Base-by-base conservation (phyloP, 371 early-diverging fungal genomes). In the Paraphysoderma sedebokerense region DNA sequence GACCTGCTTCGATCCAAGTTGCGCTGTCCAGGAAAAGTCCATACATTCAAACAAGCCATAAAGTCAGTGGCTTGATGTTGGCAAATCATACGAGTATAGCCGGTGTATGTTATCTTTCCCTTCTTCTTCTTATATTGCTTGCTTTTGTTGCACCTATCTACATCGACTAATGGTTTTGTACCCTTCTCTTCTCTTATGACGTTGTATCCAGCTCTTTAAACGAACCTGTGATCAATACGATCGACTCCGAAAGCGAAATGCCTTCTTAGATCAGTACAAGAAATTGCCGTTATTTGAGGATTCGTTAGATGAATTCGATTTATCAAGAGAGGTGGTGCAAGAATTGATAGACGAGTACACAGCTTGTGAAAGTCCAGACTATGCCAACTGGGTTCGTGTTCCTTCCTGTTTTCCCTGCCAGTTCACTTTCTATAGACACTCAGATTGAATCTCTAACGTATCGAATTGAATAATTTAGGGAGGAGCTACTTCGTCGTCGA, bases 1-100 rank as follows among this genome's bases (percentile, higher is more conserved):
- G 97, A n/a, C 98, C 98, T 11, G 92, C 98, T 3, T 87, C 84
- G 53, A 95, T 98, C 52, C 98, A 98, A 61, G 92, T 97, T 3
- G 96, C 95, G 4, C 56, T 96, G 31, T 85, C 92, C 1, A 77
- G 78, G 38, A 87, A 88, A 59, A 85, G 86, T 30, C 96, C 96
- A 1, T 93, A 92, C 58, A 73, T 88, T 4, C 85, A 79, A 35
- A 84, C 89, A 1, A 75, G 79, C 23, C 95, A 92, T 61, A 79
- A 88, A 12, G 93, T 99, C 27, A 88, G 87, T 50, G 99, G 99
- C 1, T 68, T 99, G 20, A 89, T 95, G 87, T 70, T 99, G 42
- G 92, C 95, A 11, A 99, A 99, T 63, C 88, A 95, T 52, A 98
- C 99, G 3, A 86, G 89, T 53, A 87, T 97, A 48, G 80, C 89